Evolutionary conservation across 768 basidiomycete species (phyloP), one percentile per base, ranked within the genome.

Genomic region (Leccinellum rugosiceps): DNA sequence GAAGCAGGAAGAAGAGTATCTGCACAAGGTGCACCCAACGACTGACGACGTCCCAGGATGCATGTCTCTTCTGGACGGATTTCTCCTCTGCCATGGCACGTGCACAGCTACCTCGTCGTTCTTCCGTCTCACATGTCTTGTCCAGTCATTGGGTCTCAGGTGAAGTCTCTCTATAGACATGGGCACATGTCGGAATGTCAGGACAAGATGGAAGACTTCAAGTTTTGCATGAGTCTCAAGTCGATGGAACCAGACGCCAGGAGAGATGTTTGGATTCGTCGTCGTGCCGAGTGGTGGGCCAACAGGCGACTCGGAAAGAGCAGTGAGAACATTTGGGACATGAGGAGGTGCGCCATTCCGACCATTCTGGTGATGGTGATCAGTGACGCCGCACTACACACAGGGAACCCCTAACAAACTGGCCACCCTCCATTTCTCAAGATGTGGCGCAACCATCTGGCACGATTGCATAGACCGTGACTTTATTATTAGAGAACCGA

Each of bases 261-360:
- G 67, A 80, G 89, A 30, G 84, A 92, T 51, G 83, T 84, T 4
- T 99, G 94, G 95, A 85, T 98, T 56, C 80, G 78, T 50, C 79
- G 89, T 17, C 79, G 91, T 53, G 96, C 96, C 2, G 92, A 95
- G 69, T 95, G 94, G 94, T 97, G 94, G 96, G 93, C 95, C 5
- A 75, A 78, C 32, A 76, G 90, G 52, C 77, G 96, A 52, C 68
- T 90, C 9, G 79, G 74, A 19, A 85, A 84, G 71, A 94, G 92
- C 73, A 95, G 93, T 63, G 96, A 98, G 75, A 93, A 95, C 69
- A 85, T 99, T 2, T 99, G 96, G 96, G 87, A 92, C 57, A 78
- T 90, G 26, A 77, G 95, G 73, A 82, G 77, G 95, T 96, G 71
- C 67, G 88, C 78, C 17, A 50, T 31, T n/a, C 50, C 34, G n/a